Conservation (phyloP, 345 rosid genomes). For the Nasturtium officinale region DNA sequence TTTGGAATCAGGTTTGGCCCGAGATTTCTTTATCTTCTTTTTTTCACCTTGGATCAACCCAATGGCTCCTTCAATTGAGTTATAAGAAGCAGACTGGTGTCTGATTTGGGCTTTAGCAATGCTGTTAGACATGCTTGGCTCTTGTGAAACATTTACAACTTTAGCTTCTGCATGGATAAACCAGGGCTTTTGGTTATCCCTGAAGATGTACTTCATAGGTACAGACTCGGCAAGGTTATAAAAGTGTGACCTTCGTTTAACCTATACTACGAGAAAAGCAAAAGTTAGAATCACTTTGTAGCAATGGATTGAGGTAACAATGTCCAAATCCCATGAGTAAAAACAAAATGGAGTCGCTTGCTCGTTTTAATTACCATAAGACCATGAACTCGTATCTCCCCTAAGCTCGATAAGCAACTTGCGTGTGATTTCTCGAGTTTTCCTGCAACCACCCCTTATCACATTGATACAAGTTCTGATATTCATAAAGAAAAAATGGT, state of each 20-base stretch:
- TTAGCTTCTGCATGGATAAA: constrained; percentile 39
- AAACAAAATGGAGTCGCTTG: not conserved
- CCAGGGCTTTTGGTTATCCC: constrained; percentile 32
- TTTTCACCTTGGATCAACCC: constrained; percentile 15
- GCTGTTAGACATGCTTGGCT: constrained; percentile 20
- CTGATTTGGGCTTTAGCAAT: not conserved
- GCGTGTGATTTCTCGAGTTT: constrained; percentile 56
- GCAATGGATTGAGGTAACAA: not conserved
- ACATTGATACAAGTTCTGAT: not conserved
- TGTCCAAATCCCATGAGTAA: not conserved
- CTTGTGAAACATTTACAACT: constrained; percentile 20
- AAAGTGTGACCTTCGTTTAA: constrained; percentile 30
- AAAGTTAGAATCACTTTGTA: constrained; percentile 1
- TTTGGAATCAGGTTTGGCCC: not conserved
- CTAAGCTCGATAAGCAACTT: constrained; percentile 38
- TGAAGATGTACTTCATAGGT: constrained; percentile 32
- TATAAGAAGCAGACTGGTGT: constrained; percentile 2
- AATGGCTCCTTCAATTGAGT: constrained; percentile 11
- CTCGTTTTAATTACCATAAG: constrained; percentile 51
- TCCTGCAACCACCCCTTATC: constrained; percentile 47
- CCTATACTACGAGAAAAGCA: constrained; percentile 20
- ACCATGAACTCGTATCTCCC: constrained; percentile 51
- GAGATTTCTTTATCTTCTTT: constrained; percentile 20
- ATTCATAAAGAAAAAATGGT: not conserved
- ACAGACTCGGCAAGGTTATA: constrained; percentile 28